Base-by-base conservation (phyloP, 2,329 filamentous ascomycete genomes). In the Alternaria ethzedia region DNA sequence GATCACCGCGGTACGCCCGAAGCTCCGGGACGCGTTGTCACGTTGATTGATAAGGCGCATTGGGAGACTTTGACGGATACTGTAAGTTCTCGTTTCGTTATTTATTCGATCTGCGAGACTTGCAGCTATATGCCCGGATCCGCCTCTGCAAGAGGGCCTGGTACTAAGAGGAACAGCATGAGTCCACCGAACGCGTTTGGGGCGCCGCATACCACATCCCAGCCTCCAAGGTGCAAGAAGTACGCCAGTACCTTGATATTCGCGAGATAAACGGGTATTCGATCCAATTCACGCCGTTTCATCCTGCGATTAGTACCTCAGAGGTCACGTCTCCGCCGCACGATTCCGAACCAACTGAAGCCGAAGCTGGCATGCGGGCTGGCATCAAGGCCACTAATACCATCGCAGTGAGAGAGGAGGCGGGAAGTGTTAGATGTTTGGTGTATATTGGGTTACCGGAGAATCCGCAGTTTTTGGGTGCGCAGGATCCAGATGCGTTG, bases 261-360 rank as follows among this genome's bases (percentile, higher is more conserved):
- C 90, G 96, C 49, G 96, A 99, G 81, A 97, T 98, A 77, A 97
- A 98, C 82, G 96, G 96, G 25, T 99, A 99, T 82, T 92, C 90
- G 57, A 96, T 97, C 70, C 94, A 97, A 81, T 93, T 94, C 80
- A 93, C 94, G 26, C 89, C 91, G 0, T 97, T 98, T 79, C 85
- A 94, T 72, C 89, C 90, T 7, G 85, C 87, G 79, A 47, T 59
- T 51, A 36, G 57, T 70, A 15, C 56, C 49, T 59, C 66, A 73
- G 80, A n/a, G 77, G 80, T 59, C 15, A 60, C 62, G n/a, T 17
- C 23, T 12, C 44, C 30, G 21, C 44, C 61, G 3, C 44, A n/a
- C 15, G 54, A 44, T 15, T 13, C 21, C 10, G 32, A 50, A 10
- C 46, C 30, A 3, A 26, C 8, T 46, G 50, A 60, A 32, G 6